Base-by-base conservation (phyloP, 179 eudicot genomes). In the Drosera spatulata region DNA sequence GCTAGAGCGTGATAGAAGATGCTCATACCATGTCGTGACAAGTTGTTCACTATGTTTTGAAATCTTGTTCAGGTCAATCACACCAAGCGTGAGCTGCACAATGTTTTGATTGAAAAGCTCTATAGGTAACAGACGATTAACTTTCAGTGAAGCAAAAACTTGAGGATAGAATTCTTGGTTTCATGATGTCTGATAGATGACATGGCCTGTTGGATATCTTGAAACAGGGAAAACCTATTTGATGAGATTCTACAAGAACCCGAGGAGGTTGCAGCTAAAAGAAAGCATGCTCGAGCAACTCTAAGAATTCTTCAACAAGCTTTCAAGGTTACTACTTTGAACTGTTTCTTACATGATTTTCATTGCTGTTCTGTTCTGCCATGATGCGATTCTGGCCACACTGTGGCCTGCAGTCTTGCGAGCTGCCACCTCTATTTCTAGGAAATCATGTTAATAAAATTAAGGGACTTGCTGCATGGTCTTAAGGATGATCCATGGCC, bases 241-340 rank as follows among this genome's bases (percentile, higher is more conserved):
- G 90, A 83, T 63, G 93, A 86, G 76, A 86, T 93, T 96, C 79
- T 93, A 63, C 89, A 74, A 66, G 99, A 93, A 76, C 96, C 99
- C 39, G 88, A 91, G 53, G 99, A 93, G 71, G 78, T 93, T 59
- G 75, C 88, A 39, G 58, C 69, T 49, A 90, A 82, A 77, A 86
- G 99, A 79, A 81, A 81, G 81, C 95, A 80, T 44, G 73, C 86
- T 22, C 84, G 87, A 56, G 96, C 86, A 69, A 79, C 82, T 40
- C 88, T 93, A 3, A 79, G 68, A 68, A 86, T 89, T 63, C 90
- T 89, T 65, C 93, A 83, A 61, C 95, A 84, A 74, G 99, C 99
- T 69, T 89, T 84, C 77, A 83, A 83, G 82, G 99, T 86, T 67
- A 63, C 41, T 60, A 50, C 61, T 74, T 59, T 13, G 2, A 11